Evolutionary conservation across 495 filamentous ascomycete genomes (phyloP), one percentile per base, ranked within the genome.

Genomic region (Gamarada debralockiae): DNA sequence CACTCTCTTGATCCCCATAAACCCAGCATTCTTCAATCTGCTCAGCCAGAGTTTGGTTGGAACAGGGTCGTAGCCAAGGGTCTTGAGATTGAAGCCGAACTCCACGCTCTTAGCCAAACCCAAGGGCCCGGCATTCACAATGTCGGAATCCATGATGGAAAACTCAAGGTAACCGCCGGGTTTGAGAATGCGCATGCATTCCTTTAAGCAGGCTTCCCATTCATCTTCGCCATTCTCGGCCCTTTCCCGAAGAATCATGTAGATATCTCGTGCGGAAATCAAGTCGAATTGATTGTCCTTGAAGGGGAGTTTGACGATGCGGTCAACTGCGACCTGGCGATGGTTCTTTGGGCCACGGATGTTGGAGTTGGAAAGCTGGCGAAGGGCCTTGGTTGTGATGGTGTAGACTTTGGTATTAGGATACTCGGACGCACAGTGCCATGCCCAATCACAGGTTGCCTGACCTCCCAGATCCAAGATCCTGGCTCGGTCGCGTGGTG

Each of bases 111-210:
- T 81, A n/a, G 90, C 87, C 41, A 85, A 78, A 20, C 82, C 88
- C 41, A 82, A 73, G 0, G 87, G 80, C 0, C 91, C 92, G 1
- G 89, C 85, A 50, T 87, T 90, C 34, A 92, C 81, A 61, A 97
- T 80, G 59, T 93, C 90, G 1, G 90, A 84, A 67, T 98, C 93
- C 60, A 97, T 77, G 6, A 97, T 70, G 50, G 80, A 80, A 75
- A 90, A 98, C 62, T 98, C 92, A 55, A 98, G 73, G 67, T 89
- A 90, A 13, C 93, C 93, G 44, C 91, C 92, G 0, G 91, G 93
- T 70, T 92, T 93, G 61, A 98, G 82, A 50, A 89, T 84, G 49
- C 93, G 92, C 65, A 87, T 80, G 68, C 90, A 95, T 70, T 98
- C 93, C 27, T 71, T 69, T 1, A 97, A 77, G 57, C 87, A 91